These are phyloP conservation scores for Chalciporus piperatus DNA, from an alignment of 768 basidiomycete genomes.

Conservation along the genomic window DNA sequence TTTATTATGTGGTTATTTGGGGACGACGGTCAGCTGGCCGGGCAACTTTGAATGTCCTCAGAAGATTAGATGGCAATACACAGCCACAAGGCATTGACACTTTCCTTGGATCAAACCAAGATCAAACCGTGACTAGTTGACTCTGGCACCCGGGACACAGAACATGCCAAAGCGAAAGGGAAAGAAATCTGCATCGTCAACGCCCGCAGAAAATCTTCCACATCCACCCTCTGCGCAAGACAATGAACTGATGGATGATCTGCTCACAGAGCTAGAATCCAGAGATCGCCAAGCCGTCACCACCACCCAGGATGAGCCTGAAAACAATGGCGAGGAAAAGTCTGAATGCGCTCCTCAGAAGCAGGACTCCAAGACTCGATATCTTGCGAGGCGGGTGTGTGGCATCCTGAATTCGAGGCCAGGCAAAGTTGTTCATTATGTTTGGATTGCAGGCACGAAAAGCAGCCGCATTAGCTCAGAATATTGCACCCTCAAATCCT, in stretches of 20 bases:
- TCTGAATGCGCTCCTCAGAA: conserved; percentile 34
- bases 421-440: conserved; percentile 1
- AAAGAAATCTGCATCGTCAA: conserved; percentile 42
- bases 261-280: conserved; percentile 74
- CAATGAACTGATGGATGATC: conserved; percentile 67
- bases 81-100: neutral
- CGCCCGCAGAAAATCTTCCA: conserved; percentile 17
- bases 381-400: conserved; percentile 69
- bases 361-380: conserved; percentile 59
- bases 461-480: conserved; percentile 59
- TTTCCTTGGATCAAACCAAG: neutral
- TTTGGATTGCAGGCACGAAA: conserved; percentile 57
- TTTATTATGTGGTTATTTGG: too few relatives aligned
- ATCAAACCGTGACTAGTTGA: too few relatives aligned
- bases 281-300: conserved; percentile 47
- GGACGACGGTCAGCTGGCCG: too few relatives aligned
- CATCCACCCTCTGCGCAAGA: conserved; percentile 36
- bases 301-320: conserved; percentile 39
- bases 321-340: conserved; percentile 20
- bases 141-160: neutral
- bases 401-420: neutral
- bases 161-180: conserved; percentile 49
- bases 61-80: neutral
- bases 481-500: conserved; percentile 50
- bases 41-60: too few relatives aligned